These are phyloP conservation scores for Salix caprea DNA, from an alignment of 345 rosid genomes.

Conservation along the genomic window DNA sequence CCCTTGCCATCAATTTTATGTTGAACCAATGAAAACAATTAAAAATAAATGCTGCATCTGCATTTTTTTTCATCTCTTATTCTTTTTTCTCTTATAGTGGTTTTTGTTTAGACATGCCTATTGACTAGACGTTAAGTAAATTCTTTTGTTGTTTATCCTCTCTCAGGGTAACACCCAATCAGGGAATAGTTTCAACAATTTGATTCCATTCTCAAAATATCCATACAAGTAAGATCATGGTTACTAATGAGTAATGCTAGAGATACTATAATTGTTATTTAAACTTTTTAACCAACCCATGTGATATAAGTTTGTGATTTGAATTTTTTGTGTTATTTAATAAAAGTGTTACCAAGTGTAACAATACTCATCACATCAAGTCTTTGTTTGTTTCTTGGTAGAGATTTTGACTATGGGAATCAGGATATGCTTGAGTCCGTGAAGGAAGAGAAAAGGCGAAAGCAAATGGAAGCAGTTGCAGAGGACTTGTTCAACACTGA, in stretches of 20 bases:
- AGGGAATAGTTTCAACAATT: conserved; percentile 83
- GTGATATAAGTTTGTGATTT: neutral
- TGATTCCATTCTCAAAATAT: conserved; percentile 76
- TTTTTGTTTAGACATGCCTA: neutral
- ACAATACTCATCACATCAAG: too few species aligned
- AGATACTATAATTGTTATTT: too few species aligned
- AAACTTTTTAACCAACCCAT: too few species aligned
- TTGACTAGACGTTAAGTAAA: neutral
- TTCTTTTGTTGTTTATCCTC: neutral
- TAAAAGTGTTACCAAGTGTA: too few species aligned
- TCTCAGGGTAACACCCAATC: conserved; percentile 51
- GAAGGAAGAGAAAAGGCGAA: conserved; percentile 80
- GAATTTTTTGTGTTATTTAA: neutral
- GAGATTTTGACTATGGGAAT: conserved; percentile 46
- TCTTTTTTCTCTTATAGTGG: too few species aligned
- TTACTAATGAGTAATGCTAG: neutral
- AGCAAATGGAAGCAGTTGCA: conserved; percentile 81
- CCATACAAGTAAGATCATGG: conserved; percentile 65
- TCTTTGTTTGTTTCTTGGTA: conserved; percentile 12
- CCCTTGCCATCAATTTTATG: too few species aligned
- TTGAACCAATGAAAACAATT: too few species aligned
- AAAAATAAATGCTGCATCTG: too few species aligned
- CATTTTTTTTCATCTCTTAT: too few species aligned
- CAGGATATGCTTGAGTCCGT: conserved; percentile 47
- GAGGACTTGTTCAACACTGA: conserved; percentile 75